A percentile compares a stretch with the other conserved stretches of the same genome.
phyloP scores from a whole-genome alignment of 176 grass and related monocot species.

The Bothriochloa decipiens region DNA sequence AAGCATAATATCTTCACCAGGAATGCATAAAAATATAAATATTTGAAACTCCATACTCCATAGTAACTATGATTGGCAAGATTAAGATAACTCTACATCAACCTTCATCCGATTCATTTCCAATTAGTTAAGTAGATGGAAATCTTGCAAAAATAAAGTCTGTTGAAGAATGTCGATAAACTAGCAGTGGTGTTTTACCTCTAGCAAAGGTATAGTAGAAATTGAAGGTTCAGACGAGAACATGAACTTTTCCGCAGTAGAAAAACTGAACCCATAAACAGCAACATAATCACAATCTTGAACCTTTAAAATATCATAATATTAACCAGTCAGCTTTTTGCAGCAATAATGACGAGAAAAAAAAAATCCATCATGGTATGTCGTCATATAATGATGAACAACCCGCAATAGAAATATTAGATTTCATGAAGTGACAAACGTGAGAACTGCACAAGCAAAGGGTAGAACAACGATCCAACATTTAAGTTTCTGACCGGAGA shows the following conservation, averaged over 20 bases:
- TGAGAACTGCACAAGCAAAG: not conserved
- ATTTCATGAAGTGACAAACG: slow-evolving; percentile 4
- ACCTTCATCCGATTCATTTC: slow-evolving; percentile 8
- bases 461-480: slow-evolving; percentile 9
- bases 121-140: slow-evolving; percentile 2
- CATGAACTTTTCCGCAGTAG: slow-evolving; percentile 60
- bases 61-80: slow-evolving; percentile 12
- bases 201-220: slow-evolving; percentile 59
- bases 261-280: slow-evolving; percentile 73
- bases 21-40: slow-evolving; percentile 6
- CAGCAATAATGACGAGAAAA: slow-evolving; percentile 39
- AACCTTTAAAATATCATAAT: slow-evolving; percentile 64
- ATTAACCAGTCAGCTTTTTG: slow-evolving; percentile 38
- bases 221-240: slow-evolving; percentile 64
- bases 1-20: slow-evolving; percentile 11
- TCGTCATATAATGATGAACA: not conserved
- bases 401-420: slow-evolving; percentile 20
- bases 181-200: slow-evolving; percentile 54
- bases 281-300: slow-evolving; percentile 59
- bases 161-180: slow-evolving; percentile 19
- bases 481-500: slow-evolving; percentile 1
- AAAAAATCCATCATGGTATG: slow-evolving; percentile 23
- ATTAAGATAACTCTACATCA: slow-evolving; percentile 7
- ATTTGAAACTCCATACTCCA: slow-evolving; percentile 28
- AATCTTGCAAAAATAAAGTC: not conserved